A percentile compares a stretch with the other conserved stretches of the same genome.
These are phyloP conservation scores for Cerioporus squamosus DNA, from an alignment of 1,284 basidiomycete species.

Conservation along the genomic window DNA sequence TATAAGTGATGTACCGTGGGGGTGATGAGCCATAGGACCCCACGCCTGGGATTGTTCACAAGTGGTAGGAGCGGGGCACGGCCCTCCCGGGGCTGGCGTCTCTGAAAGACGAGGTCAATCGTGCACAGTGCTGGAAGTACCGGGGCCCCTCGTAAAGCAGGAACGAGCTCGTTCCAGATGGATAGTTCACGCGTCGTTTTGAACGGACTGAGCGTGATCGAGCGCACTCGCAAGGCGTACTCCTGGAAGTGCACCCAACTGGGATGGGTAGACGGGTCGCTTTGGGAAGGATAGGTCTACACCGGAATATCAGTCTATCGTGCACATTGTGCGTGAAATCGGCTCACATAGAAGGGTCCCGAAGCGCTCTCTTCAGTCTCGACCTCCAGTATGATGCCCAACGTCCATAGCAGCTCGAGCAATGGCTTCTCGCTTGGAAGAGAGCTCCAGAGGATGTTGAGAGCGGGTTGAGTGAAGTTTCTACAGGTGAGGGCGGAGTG, in stretches of 20 bases:
- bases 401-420: not conserved
- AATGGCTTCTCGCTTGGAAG: constrained; percentile 1
- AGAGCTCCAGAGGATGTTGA: not conserved
- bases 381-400: not conserved
- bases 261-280: not conserved
- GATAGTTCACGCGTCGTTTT: not conserved
- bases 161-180: not conserved
- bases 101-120: not conserved
- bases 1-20: not conserved
- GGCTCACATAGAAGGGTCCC: not conserved
- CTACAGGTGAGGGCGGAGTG: not conserved
- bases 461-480: not conserved
- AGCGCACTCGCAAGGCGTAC: not conserved
- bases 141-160: not conserved
- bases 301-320: not conserved
- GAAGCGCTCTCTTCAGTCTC: not conserved
- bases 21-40: not conserved
- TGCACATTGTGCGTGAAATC: too few species aligned
- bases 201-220: not conserved
- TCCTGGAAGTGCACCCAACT: not conserved
- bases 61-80: too few species aligned
- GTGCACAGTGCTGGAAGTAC: not conserved
- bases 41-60: not conserved
- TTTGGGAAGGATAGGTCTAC: not conserved
- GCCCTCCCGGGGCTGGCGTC: too few species aligned